Evolutionary conservation across 1,139 yeast species (phyloP).

Genomic region (Candida tunisiensis): DNA sequence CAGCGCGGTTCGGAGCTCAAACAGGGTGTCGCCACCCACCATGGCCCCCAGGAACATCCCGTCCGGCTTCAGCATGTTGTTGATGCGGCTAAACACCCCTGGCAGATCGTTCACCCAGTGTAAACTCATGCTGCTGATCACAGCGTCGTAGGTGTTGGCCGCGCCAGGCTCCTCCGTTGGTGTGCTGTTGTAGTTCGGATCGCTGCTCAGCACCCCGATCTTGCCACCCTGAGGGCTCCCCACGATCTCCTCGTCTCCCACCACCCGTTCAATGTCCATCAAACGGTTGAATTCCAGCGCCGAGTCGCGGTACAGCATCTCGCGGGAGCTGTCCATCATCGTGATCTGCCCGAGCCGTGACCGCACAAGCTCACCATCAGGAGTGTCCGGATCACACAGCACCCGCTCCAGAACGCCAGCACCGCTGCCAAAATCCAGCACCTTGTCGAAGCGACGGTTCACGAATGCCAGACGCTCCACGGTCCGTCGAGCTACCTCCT

Average conservation of each 20-base stretch:
- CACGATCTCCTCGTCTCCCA: constrained; percentile 48
- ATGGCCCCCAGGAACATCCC: constrained; percentile 74
- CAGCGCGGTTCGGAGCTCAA: constrained; percentile 61
- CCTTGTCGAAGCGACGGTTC: constrained; percentile 40
- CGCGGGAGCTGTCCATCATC: constrained; percentile 51
- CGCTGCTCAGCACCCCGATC: too few species aligned
- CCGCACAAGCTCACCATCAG: constrained; percentile 35
- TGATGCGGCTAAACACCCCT: constrained; percentile 36
- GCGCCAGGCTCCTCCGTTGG: constrained; percentile 5
- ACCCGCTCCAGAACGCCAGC: constrained; percentile 41
- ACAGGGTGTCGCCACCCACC: constrained; percentile 73
- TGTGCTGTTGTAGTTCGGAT: too few species aligned
- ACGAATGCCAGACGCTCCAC: constrained; percentile 63
- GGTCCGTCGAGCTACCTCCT: constrained; percentile 58
- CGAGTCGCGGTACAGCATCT: constrained; percentile 35
- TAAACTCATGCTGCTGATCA: constrained; percentile 53
- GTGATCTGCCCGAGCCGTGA: constrained; percentile 37
- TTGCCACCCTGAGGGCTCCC: constrained; percentile 3
- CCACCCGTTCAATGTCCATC: constrained; percentile 30
- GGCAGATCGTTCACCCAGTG: constrained; percentile 87
- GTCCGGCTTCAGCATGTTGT: constrained; percentile 55
- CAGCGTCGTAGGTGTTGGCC: constrained; percentile 42
- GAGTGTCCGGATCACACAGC: constrained; percentile 15
- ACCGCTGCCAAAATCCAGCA: constrained; percentile 61
- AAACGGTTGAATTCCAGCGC: constrained; percentile 22